These are phyloP conservation scores for Cornus kousa DNA, from an alignment of 148 eudicot genomes.

Conservation along the genomic window DNA sequence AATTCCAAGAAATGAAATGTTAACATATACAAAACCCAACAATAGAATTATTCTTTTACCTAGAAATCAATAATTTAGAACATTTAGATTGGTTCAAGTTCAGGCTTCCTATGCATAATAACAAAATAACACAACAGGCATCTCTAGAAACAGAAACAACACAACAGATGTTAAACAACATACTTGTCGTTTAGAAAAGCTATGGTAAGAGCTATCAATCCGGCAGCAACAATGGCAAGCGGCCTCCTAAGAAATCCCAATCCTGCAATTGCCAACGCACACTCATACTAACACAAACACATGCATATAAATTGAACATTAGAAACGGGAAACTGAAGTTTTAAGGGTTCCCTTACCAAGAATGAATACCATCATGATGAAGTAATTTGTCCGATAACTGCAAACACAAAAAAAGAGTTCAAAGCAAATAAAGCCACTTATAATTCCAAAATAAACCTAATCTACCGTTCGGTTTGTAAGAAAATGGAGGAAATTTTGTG, in stretches of 20 bases:
- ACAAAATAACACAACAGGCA: neutral
- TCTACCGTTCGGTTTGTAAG: neutral
- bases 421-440: neutral
- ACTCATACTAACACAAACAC: neutral
- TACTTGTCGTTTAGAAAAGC: slow-evolving; percentile 97
- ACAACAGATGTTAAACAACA: neutral
- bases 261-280: slow-evolving; percentile 39
- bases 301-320: neutral
- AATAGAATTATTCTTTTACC: neutral
- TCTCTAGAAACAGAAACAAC: neutral
- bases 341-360: slow-evolving; percentile 53
- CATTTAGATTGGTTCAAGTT: too few species aligned
- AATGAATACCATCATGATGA: slow-evolving; percentile 75
- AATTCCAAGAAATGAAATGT: neutral
- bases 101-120: too few species aligned
- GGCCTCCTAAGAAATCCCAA: slow-evolving; percentile 90
- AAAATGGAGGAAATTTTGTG: neutral
- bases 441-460: neutral
- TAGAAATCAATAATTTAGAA: neutral
- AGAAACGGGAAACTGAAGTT: neutral
- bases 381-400: slow-evolving; percentile 96
- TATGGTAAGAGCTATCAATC: slow-evolving; percentile 69
- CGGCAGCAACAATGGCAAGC: slow-evolving; percentile 83
- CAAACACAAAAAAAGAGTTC: slow-evolving; percentile 18
- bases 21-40: neutral